Evolutionary conservation across 768 basidiomycete genomes (phyloP), one percentile per base, ranked within the genome.

Genomic region (Clavaria fumosa): DNA sequence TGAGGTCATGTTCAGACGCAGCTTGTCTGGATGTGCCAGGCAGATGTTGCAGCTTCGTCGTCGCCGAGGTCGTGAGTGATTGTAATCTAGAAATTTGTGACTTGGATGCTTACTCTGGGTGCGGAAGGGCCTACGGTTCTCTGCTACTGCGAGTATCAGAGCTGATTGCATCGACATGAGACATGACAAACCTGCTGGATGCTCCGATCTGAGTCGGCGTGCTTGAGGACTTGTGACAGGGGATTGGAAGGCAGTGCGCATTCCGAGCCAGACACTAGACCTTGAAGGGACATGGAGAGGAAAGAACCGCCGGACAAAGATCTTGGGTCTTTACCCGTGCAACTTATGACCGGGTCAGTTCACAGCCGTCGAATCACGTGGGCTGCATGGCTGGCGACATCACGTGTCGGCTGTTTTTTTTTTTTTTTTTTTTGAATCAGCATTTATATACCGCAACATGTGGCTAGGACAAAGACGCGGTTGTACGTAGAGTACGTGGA

Each of bases 241-340:
- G 91, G 90, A 53, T 95, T 96, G 34, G 78, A 66, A 1, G 77
- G 64, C 14, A 76, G 70, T 9, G 79, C 81, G 57, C 90, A 95
- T 59, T 96, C 93, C 31, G 88, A 70, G 40, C 88, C 90, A 41
- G 85, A 88, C 43, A 89, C 71, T 27, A 89, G 63, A 40, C 76
- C 67, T 61, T 81, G 78, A 38, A 85, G 63, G 17, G 81, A 80
- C 80, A 83, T 83, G 43, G 35, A 14, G 23, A 33, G n/a, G 26
- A 28, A 28, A 28, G 26, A 28, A n/a, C n/a, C n/a, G n/a, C 14
- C 26, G 26, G 26, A 28, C 26, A 28, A 28, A 28, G 26, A n/a
- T n/a, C n/a, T n/a, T n/a, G n/a, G n/a, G n/a, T n/a, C n/a, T n/a
- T n/a, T n/a, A n/a, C n/a, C n/a, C n/a, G n/a, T n/a, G n/a, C n/a